Percentiles rank a stretch among this genome's conserved stretches.
Conservation (phyloP, 371 early-diverging fungal genomes). For the Mucor piriformis region DNA sequence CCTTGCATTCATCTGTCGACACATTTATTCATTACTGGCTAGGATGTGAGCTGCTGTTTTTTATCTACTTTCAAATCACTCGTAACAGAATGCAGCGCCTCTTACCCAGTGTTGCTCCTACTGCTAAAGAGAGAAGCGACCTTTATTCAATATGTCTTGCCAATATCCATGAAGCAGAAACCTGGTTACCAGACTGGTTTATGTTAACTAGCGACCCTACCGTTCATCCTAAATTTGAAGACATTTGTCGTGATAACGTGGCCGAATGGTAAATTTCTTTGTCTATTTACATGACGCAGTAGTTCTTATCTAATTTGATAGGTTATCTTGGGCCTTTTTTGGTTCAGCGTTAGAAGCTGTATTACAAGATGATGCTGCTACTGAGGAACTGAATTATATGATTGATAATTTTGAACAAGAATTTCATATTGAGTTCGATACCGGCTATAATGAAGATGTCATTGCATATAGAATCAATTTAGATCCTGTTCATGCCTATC, state of each 20-base stretch:
- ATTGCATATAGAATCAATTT: constrained; percentile 59
- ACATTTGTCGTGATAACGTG: constrained; percentile 53
- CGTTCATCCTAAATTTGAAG: constrained; percentile 39
- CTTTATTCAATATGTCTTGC: constrained; percentile 47
- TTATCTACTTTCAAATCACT: constrained; percentile 55
- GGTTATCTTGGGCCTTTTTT: constrained; percentile 64
- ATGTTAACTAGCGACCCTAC: constrained; percentile 30
- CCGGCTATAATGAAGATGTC: constrained; percentile 62
- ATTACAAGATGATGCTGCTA: constrained; percentile 31
- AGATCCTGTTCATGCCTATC: constrained; percentile 69
- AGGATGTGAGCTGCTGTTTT: constrained; percentile 56
- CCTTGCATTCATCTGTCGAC: constrained; percentile 33
- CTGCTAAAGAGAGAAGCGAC: constrained; percentile 42
- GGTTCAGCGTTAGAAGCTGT: constrained; percentile 45
- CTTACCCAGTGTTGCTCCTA: constrained; percentile 30
- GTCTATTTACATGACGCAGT: too few species aligned
- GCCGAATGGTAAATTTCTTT: constrained; percentile 51
- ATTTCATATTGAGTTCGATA: constrained; percentile 46
- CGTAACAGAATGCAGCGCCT: constrained; percentile 47
- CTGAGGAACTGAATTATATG: constrained; percentile 50
- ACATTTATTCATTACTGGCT: constrained; percentile 54
- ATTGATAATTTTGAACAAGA: constrained; percentile 48
- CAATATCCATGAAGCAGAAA: constrained; percentile 46
- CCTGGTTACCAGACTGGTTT: constrained; percentile 60
- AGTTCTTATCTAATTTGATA: constrained; percentile 15